Conservation (phyloP, 805 yeast species). For the Diddensiella santjacobensis region DNA sequence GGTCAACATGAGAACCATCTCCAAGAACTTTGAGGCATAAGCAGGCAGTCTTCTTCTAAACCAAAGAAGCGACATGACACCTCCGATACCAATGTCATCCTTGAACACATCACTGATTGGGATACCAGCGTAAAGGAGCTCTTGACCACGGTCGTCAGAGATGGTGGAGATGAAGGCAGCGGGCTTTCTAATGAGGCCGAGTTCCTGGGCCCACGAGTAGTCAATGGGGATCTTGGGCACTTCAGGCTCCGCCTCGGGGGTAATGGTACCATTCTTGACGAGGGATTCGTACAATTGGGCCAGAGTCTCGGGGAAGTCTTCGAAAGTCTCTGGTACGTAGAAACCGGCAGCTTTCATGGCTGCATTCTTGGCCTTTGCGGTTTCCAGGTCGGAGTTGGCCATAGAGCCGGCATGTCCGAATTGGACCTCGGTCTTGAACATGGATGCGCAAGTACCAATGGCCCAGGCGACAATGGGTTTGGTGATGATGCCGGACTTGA, state of each 20-base stretch:
- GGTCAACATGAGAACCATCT: conserved; percentile 48
- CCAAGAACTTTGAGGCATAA: conserved; percentile 43
- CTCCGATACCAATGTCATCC: conserved; percentile 46
- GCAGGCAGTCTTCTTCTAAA: conserved; percentile 43
- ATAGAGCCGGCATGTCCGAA: conserved; percentile 69
- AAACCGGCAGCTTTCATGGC: conserved; percentile 92
- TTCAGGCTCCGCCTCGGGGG: conserved; percentile 41
- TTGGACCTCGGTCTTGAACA: conserved; percentile 62
- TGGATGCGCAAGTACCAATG: conserved; percentile 66
- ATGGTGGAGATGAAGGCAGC: conserved; percentile 47
- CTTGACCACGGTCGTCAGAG: conserved; percentile 47
- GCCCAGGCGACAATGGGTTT: conserved; percentile 72
- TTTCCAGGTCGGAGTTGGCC: conserved; percentile 67
- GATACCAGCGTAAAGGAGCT: conserved; percentile 44
- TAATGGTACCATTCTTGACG: conserved; percentile 37
- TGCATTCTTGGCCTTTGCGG: conserved; percentile 61
- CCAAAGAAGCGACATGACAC: conserved; percentile 46
- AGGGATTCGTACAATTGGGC: conserved; percentile 74
- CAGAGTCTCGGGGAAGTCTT: conserved; percentile 41
- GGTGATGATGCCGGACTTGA: conserved; percentile 58
- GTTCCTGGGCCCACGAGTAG: conserved; percentile 47
- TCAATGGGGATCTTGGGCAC: conserved; percentile 47
- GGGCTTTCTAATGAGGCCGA: conserved; percentile 45
- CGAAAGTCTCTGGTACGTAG: conserved; percentile 76
- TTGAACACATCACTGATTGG: conserved; percentile 46